Evolutionary conservation across 2,329 filamentous ascomycete genomes (phyloP).

Genomic region (Epichloe scottii): DNA sequence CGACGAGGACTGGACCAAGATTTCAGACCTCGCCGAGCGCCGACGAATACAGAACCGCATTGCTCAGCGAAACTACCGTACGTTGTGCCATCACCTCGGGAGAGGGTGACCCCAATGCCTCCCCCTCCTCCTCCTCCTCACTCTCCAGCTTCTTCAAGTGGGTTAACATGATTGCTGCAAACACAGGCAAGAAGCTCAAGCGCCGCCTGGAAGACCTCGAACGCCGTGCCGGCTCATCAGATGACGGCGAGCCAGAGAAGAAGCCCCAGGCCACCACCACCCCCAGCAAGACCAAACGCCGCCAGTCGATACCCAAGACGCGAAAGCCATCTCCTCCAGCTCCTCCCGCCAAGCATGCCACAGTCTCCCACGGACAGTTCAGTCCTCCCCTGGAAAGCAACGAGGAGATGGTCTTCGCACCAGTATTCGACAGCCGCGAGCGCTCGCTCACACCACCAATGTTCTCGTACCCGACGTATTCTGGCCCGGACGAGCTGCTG

Average conservation of each 20-base stretch:
- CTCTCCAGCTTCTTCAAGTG: background rate
- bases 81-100: no score
- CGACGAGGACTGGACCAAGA: conserved; percentile 98
- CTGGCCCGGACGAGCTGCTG: conserved; percentile 51
- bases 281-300: conserved; percentile 29
- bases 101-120: background rate
- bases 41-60: conserved; percentile 94
- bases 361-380: conserved; percentile 38
- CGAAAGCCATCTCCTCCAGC: conserved; percentile 15
- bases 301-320: conserved; percentile 14
- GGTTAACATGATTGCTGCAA: background rate
- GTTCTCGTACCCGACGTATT: conserved; percentile 54
- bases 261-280: conserved; percentile 17
- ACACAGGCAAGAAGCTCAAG: conserved; percentile 80
- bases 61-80: conserved; percentile 94
- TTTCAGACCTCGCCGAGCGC: conserved; percentile 89
- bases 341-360: conserved; percentile 25
- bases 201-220: conserved; percentile 76
- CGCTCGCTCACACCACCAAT: conserved; percentile 60
- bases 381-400: conserved; percentile 47
- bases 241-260: conserved; percentile 33
- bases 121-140: background rate
- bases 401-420: conserved; percentile 54
- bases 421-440: conserved; percentile 49
- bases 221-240: conserved; percentile 52